Base-by-base conservation (phyloP, 345 rosid species). In the Viola odorata region DNA sequence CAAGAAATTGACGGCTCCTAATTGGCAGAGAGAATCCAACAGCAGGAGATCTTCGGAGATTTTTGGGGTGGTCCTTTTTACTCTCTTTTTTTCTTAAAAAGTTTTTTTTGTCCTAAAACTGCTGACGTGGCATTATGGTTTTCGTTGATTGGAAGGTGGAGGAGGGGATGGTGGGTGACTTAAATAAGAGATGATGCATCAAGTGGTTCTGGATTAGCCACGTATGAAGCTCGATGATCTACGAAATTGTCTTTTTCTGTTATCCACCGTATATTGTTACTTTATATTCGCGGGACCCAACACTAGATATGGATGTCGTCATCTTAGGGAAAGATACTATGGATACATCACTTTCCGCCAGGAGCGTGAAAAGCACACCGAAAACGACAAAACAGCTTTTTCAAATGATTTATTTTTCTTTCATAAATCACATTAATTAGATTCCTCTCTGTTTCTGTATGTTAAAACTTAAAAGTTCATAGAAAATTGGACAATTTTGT, bases 11-110 rank as follows among this genome's bases (percentile, higher is more conserved):
- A 80, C 84, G 84, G 81, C 77, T 74, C 23, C 68, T 37, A 52
- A 63, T 69, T 45, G 62, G 67, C 75, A 66, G 81, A 71, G 81
- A 71, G 79, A 69, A 73, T 80, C 81, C 45, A 61, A 42, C 5
- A 37, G 69, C 69, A 67, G 70, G 61, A 70, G 78, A 70, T 70
- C 73, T 23, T 78, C 57, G 54, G 17, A 73, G 79, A 74, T 74
- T 77, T 70, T 57, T 7, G 67, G 63, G 15, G 67, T 63, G 71
- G 66, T 59, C 49, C 63, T 12, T 7, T 8, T 48, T n/a, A 7
- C 12, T 11, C 0, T 62, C 13, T 16, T 40, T 16, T 2, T 17
- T 44, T 41, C 13, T 5, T 9, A 4, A 7, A 23, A 0, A 23
- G 32, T 23, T 0, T 23, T 23, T 23, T 23, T 23, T 23, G 1